These are phyloP conservation scores for Ceratocystis variospora DNA, from an alignment of 2,329 filamentous ascomycete genomes.

Conservation along the genomic window DNA sequence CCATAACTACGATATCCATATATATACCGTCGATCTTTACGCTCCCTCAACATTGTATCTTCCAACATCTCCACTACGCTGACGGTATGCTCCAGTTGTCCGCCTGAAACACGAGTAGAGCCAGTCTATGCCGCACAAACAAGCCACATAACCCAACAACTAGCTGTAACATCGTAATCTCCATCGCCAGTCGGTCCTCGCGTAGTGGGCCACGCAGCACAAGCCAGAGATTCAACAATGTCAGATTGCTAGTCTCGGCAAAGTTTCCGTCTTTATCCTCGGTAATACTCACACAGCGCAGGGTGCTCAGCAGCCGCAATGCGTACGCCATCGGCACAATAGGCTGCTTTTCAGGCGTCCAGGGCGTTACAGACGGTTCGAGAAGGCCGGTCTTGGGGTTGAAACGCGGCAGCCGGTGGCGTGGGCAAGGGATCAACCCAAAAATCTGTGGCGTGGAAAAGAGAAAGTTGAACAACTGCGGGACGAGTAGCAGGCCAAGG, in stretches of 20 bases:
- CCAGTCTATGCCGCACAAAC: conserved; percentile 72
- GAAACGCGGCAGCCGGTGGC: conserved; percentile 81
- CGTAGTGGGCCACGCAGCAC: conserved; percentile 86
- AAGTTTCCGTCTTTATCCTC: conserved; percentile 56
- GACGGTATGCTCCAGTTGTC: conserved; percentile 47
- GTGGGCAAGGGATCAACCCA: conserved; percentile 75
- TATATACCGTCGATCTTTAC: too few relatives aligned
- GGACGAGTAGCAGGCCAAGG: conserved; percentile 73
- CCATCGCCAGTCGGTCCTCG: conserved; percentile 68
- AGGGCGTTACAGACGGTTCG: conserved; percentile 73
- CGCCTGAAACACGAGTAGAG: conserved; percentile 74
- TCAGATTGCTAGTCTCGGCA: conserved; percentile 75
- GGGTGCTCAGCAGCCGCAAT: conserved; percentile 53
- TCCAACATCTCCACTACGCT: not conserved
- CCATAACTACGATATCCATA: not conserved
- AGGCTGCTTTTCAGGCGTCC: conserved; percentile 54
- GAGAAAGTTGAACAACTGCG: conserved; percentile 91
- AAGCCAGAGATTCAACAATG: conserved; percentile 88
- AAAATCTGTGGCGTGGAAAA: conserved; percentile 91
- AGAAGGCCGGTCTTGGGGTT: conserved; percentile 72
- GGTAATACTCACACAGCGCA: conserved; percentile 55
- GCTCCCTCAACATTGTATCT: not conserved
- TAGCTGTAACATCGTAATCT: conserved; percentile 68
- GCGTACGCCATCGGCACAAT: conserved; percentile 44
- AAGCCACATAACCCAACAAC: conserved; percentile 66